Conservation (phyloP, 345 rosid genomes). For the Cochlearia excelsa region DNA sequence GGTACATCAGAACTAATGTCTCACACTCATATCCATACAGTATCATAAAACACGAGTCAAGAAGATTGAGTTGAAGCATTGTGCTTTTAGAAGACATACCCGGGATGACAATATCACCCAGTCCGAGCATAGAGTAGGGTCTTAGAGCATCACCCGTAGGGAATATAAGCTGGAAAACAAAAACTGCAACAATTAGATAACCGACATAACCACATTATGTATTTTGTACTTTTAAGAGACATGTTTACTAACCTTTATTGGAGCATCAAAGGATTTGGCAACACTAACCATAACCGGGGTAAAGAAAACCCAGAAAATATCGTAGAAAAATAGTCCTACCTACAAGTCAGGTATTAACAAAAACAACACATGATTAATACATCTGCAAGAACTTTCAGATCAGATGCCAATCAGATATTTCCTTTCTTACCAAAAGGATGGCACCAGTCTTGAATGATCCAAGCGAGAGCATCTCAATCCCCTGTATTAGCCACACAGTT, state of each 20-base stretch:
- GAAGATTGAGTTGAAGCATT: slow-evolving; percentile 1
- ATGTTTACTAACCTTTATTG: slow-evolving; percentile 76
- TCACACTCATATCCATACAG: too few relatives aligned
- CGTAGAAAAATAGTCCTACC: slow-evolving; percentile 96
- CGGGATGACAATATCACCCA: slow-evolving; percentile 98
- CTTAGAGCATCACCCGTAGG: slow-evolving; percentile 73
- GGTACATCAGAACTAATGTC: neutral
- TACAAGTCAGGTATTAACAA: slow-evolving; percentile 34
- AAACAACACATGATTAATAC: neutral
- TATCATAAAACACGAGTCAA: neutral
- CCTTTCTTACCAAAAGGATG: slow-evolving; percentile 74
- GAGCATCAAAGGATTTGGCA: slow-evolving; percentile 98
- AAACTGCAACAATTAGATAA: neutral
- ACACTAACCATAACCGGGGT: slow-evolving; percentile 99
- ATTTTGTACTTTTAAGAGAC: neutral
- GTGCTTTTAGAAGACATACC: slow-evolving; percentile 45
- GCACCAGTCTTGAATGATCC: slow-evolving; percentile 98
- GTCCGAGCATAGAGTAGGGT: slow-evolving; percentile 99
- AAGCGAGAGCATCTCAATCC: slow-evolving; percentile 99
- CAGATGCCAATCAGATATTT: neutral
- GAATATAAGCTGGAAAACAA: slow-evolving; percentile 72
- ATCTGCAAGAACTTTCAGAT: neutral
- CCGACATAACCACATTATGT: too few relatives aligned
- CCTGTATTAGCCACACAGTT: slow-evolving; percentile 41
- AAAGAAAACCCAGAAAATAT: slow-evolving; percentile 99